phyloP scores from a whole-genome alignment of 352 stramenopile species.

The Phytophthora pisi region DNA sequence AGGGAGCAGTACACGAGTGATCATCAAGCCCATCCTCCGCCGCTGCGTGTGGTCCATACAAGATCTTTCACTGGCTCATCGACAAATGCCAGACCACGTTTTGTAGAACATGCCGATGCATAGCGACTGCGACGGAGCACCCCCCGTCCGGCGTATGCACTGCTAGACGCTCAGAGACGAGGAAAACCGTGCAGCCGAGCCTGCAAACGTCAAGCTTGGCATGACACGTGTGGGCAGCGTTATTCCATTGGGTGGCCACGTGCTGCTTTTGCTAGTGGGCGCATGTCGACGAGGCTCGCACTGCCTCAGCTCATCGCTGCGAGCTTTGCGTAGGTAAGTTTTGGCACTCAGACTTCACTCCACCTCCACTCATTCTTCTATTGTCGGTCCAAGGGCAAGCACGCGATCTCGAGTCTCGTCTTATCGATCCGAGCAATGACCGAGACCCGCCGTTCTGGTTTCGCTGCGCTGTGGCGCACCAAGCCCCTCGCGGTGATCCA shows the following conservation, averaged over 20 bases:
- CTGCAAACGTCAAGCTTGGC: background rate
- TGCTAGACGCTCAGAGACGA: conserved; percentile 27
- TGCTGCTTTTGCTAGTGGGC: conserved; percentile 23
- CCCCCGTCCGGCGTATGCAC: background rate
- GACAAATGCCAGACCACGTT: background rate
- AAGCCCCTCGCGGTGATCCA: conserved; percentile 66
- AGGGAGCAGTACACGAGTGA: background rate
- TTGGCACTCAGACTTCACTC: background rate
- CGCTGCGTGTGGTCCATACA: background rate
- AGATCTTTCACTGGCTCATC: conserved; percentile 5
- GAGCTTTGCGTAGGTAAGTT: background rate
- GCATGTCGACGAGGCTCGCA: conserved; percentile 9
- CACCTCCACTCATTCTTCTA: conserved; percentile 18
- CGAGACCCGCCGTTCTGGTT: conserved; percentile 1
- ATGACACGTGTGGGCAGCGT: conserved; percentile 13
- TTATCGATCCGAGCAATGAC: conserved; percentile 12
- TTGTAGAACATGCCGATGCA: background rate
- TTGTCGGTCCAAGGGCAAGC: conserved; percentile 7
- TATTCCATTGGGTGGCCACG: conserved; percentile 26
- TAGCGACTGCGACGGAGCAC: conserved; percentile 19
- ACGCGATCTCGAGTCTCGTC: too few species aligned
- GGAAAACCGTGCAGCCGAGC: conserved; percentile 3
- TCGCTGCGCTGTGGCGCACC: conserved; percentile 47
- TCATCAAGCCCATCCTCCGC: background rate
- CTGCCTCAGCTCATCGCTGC: conserved; percentile 6